These are phyloP conservation scores for Citropsis articulata DNA, from an alignment of 345 rosid genomes.

Conservation along the genomic window DNA sequence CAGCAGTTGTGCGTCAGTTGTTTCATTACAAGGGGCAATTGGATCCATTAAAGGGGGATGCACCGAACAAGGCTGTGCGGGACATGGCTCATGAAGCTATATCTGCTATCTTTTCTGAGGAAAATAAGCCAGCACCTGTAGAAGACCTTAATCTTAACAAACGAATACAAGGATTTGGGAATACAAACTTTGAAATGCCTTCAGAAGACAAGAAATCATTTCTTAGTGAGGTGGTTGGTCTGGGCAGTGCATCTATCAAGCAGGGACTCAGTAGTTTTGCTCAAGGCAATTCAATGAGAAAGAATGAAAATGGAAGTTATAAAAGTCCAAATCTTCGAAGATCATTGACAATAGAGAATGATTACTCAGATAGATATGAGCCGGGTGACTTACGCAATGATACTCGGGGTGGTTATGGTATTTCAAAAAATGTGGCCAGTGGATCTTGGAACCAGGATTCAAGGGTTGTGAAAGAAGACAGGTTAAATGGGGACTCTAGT, in stretches of 20 bases:
- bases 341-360: constrained; percentile 75
- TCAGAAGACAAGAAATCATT: constrained; percentile 84
- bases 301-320: constrained; percentile 77
- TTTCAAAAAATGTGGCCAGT: constrained; percentile 36
- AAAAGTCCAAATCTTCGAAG: constrained; percentile 83
- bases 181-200: constrained; percentile 68
- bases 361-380: constrained; percentile 63
- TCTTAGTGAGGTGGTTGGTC: constrained; percentile 88
- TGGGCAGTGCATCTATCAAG: constrained; percentile 93
- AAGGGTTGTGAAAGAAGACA: constrained; percentile 33
- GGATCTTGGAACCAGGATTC: constrained; percentile 69
- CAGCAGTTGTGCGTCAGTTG: constrained; percentile 75
- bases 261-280: constrained; percentile 81
- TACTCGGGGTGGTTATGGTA: constrained; percentile 39
- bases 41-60: constrained; percentile 91
- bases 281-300: constrained; percentile 58
- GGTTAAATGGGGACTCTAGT: constrained; percentile 43
- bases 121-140: constrained; percentile 56
- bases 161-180: constrained; percentile 95
- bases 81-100: constrained; percentile 86
- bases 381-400: constrained; percentile 60
- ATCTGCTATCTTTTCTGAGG: constrained; percentile 77
- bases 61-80: constrained; percentile 89
- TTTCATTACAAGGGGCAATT: constrained; percentile 83
- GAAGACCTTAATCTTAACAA: constrained; percentile 56